Percentiles rank a stretch among this genome's conserved stretches.
Evolutionary conservation across 495 filamentous ascomycete genomes (phyloP).

Genomic region (Penicillium argentinense): DNA sequence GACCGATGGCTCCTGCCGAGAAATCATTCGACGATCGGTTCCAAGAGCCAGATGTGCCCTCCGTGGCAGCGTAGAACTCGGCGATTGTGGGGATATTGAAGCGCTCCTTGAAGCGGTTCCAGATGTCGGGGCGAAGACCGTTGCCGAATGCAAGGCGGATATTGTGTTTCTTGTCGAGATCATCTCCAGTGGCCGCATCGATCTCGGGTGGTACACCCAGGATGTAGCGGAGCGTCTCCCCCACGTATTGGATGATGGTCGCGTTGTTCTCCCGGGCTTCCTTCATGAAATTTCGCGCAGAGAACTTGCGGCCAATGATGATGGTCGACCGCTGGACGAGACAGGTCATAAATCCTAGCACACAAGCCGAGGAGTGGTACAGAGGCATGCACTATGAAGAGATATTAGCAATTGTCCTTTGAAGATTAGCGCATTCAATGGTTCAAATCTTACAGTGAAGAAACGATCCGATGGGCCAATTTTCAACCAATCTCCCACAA

Average conservation of each 20-base stretch:
- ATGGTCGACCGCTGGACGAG: slow-evolving; percentile 65
- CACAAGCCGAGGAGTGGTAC: slow-evolving; percentile 81
- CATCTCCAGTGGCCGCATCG: slow-evolving; percentile 64
- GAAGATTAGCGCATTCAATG: not conserved
- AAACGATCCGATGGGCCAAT: slow-evolving; percentile 63
- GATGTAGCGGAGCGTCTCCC: slow-evolving; percentile 91
- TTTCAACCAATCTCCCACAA: slow-evolving; percentile 56
- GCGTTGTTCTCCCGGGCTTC: slow-evolving; percentile 71
- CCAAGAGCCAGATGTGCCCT: slow-evolving; percentile 70
- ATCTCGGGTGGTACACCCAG: slow-evolving; percentile 66
- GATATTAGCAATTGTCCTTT: no score
- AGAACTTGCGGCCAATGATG: slow-evolving; percentile 78
- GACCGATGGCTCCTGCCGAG: slow-evolving; percentile 76
- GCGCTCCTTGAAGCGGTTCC: slow-evolving; percentile 82
- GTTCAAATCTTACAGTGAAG: slow-evolving; percentile 63
- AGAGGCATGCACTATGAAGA: slow-evolving; percentile 77
- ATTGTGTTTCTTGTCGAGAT: slow-evolving; percentile 73
- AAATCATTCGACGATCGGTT: slow-evolving; percentile 77
- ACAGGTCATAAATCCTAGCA: slow-evolving; percentile 65
- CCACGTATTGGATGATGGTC: slow-evolving; percentile 91
- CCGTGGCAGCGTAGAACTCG: slow-evolving; percentile 92
- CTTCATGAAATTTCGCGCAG: slow-evolving; percentile 76
- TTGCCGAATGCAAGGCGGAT: slow-evolving; percentile 88
- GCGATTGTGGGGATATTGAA: slow-evolving; percentile 78
- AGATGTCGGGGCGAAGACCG: slow-evolving; percentile 88